phyloP scores from a whole-genome alignment of 2,329 filamentous ascomycete genomes.

The Botrytis fabae region DNA sequence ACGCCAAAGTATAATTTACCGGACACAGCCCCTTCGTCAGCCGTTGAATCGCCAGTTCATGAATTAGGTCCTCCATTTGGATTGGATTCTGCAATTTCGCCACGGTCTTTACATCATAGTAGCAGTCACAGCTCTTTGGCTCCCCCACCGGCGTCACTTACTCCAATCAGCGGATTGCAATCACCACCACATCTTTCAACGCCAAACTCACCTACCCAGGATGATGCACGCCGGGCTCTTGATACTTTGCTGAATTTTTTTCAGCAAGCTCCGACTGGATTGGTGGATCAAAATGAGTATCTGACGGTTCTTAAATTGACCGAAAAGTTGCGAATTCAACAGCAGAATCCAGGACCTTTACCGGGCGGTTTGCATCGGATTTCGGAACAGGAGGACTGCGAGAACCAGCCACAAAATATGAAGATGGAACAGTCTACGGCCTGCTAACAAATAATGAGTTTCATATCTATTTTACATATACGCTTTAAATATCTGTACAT shows the following conservation, averaged over 20 bases:
- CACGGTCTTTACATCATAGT: constrained; percentile 51
- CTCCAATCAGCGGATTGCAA: constrained; percentile 41
- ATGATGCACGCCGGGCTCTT: constrained; percentile 80
- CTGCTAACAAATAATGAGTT: constrained; percentile 28
- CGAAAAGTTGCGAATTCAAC: constrained; percentile 76
- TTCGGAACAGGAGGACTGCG: constrained; percentile 39
- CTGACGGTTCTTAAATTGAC: constrained; percentile 77
- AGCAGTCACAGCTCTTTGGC: constrained; percentile 53
- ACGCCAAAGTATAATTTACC: constrained; percentile 52
- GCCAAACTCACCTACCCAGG: constrained; percentile 70
- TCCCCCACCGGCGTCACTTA: constrained; percentile 44
- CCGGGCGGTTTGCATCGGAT: constrained; percentile 45
- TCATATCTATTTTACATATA: neutral
- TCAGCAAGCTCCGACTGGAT: constrained; percentile 62
- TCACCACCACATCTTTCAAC: constrained; percentile 54
- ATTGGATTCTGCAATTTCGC: constrained; percentile 44
- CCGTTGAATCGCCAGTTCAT: constrained; percentile 53
- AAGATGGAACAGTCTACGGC: constrained; percentile 41
- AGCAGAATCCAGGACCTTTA: constrained; percentile 35
- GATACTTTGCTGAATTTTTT: constrained; percentile 82
- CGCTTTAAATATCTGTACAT: constrained; percentile 25
- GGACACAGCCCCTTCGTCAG: constrained; percentile 44
- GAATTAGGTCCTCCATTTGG: constrained; percentile 45
- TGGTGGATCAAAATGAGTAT: constrained; percentile 77
- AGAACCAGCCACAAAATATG: constrained; percentile 30